Evolutionary conservation across 192 early-diverging fungal species (phyloP).

Genomic region (Backusella parvicylindrica): DNA sequence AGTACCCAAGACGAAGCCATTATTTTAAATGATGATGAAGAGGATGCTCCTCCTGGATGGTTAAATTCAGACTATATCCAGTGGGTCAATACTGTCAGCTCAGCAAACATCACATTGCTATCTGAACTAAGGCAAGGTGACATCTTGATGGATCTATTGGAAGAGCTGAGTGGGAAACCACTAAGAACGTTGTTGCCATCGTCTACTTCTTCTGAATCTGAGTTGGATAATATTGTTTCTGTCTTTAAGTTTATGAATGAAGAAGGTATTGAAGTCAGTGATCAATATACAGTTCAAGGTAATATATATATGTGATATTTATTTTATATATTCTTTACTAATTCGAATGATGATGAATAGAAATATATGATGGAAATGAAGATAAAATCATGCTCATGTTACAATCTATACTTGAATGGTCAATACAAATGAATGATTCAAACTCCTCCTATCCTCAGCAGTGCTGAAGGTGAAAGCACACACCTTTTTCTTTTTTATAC

Average conservation of each 20-base stretch:
- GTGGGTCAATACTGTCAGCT: slow-evolving; percentile 43
- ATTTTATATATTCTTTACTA: background rate
- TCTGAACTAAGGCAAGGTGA: slow-evolving; percentile 44
- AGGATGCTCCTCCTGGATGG: slow-evolving; percentile 14
- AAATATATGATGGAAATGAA: slow-evolving; percentile 38
- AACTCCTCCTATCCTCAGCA: background rate
- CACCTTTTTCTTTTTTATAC: background rate
- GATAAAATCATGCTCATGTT: slow-evolving; percentile 35
- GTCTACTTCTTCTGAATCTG: slow-evolving; percentile 30
- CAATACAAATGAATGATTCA: slow-evolving; percentile 4
- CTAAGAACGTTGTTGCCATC: slow-evolving; percentile 36
- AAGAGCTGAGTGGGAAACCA: slow-evolving; percentile 43
- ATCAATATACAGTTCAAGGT: slow-evolving; percentile 49
- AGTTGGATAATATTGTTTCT: slow-evolving; percentile 47
- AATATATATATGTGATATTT: background rate
- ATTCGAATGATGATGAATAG: background rate
- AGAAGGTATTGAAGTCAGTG: slow-evolving; percentile 44
- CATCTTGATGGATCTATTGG: slow-evolving; percentile 44
- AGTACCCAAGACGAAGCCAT: background rate
- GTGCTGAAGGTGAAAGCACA: background rate
- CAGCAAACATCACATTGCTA: slow-evolving; percentile 27
- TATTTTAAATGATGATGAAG: slow-evolving; percentile 15
- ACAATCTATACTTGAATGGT: slow-evolving; percentile 19
- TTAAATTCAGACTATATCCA: slow-evolving; percentile 40
- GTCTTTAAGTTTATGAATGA: slow-evolving; percentile 55